Conservation (phyloP, 768 basidiomycete genomes). For the Termitomyces sp. region DNA sequence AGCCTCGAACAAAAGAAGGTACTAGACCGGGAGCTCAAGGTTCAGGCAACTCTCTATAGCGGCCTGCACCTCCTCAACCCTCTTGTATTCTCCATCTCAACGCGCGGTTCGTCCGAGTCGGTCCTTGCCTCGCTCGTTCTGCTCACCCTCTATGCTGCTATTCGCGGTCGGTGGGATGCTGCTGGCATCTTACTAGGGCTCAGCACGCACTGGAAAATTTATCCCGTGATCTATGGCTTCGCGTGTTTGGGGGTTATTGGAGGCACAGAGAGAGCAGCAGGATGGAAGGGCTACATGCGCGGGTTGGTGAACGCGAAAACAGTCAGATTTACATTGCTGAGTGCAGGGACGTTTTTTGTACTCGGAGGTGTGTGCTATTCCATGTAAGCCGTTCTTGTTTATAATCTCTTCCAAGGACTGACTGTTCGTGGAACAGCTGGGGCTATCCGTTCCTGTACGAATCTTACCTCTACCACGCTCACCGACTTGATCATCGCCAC, state of each 20-base stretch:
- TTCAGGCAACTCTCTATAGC: constrained; percentile 49
- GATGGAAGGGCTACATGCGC: constrained; percentile 25
- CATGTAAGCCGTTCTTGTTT: constrained; percentile 38
- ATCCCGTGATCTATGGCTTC: constrained; percentile 89
- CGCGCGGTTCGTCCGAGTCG: constrained; percentile 93
- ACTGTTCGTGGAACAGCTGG: constrained; percentile 56
- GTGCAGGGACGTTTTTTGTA: constrained; percentile 58
- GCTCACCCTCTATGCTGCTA: constrained; percentile 53
- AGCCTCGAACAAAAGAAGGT: neutral
- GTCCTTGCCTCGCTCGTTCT: constrained; percentile 79
- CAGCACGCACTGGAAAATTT: constrained; percentile 95
- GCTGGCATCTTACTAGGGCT: constrained; percentile 75
- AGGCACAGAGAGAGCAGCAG: constrained; percentile 7
- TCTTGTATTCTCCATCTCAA: constrained; percentile 92
- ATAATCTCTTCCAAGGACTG: neutral
- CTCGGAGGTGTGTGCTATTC: constrained; percentile 65
- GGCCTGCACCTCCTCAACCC: constrained; percentile 87
- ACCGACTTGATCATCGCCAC: constrained; percentile 91
- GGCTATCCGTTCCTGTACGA: constrained; percentile 89
- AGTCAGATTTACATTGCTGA: constrained; percentile 62
- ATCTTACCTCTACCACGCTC: constrained; percentile 89
- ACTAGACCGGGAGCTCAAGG: neutral
- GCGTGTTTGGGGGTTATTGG: constrained; percentile 58
- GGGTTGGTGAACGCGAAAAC: constrained; percentile 43
- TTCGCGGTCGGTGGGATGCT: constrained; percentile 51